Percentiles rank a stretch among this genome's conserved stretches.
Conservation (phyloP, 2,329 filamentous ascomycete species). For the Fusarium foetens region DNA sequence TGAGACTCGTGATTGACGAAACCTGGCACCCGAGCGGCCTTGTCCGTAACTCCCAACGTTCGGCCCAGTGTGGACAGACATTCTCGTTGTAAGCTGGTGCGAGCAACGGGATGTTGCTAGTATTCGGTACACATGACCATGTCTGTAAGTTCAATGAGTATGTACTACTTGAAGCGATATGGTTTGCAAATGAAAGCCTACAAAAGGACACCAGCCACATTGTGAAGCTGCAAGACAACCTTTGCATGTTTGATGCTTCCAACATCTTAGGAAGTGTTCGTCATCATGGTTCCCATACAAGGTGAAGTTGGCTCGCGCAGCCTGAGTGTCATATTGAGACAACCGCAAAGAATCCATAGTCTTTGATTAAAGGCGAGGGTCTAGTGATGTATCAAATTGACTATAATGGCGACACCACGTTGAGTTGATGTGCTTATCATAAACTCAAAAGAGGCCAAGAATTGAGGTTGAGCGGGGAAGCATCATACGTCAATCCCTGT, state of each 20-base stretch:
- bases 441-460: background rate
- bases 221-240: constrained; percentile 55
- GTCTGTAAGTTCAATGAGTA: constrained; percentile 51
- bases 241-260: constrained; percentile 60
- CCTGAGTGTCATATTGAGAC: constrained; percentile 15
- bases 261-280: constrained; percentile 60
- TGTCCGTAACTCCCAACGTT: constrained; percentile 53
- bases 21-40: constrained; percentile 50
- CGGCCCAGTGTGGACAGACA: constrained; percentile 63
- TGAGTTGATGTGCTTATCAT: background rate
- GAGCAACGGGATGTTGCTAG: constrained; percentile 56
- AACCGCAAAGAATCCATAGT: constrained; percentile 25
- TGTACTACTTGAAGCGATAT: background rate
- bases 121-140: constrained; percentile 65
- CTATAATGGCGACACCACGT: background rate
- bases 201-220: constrained; percentile 66
- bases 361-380: background rate
- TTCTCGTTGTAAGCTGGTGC: constrained; percentile 61
- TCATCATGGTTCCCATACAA: constrained; percentile 42
- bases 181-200: constrained; percentile 43
- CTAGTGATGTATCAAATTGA: background rate
- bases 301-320: constrained; percentile 48
- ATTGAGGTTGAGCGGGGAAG: constrained; percentile 27
- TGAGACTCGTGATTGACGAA: constrained; percentile 50
- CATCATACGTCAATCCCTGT: constrained; percentile 19